Evolutionary conservation across 441 rosid genomes (phyloP), one percentile per base, ranked within the genome.

Genomic region (Pelargonium fulgidum): DNA sequence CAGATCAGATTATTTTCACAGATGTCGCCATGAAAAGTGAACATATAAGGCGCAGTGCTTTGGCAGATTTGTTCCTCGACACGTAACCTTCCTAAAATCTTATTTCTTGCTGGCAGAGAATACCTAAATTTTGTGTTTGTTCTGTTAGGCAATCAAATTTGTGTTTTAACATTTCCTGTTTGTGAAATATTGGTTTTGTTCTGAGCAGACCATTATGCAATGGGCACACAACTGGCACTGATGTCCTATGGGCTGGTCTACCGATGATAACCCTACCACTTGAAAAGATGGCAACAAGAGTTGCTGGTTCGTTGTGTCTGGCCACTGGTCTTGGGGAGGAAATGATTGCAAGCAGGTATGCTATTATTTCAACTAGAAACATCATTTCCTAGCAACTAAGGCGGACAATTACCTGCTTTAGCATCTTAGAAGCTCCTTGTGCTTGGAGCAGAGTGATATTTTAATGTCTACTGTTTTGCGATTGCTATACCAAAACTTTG

Each of bases 271-370:
- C 98, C 26, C 77, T 85, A 66, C 99, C 99, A 4, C 96, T 90
- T n/a, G 95, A 95, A 81, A 95, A 92, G 81, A 95, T 95, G 99
- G 99, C 98, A 59, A 90, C 99, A 8, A 82, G 99, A 75, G 99
- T 95, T 69, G 98, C 99, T 76, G 99, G 99, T 69, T 95, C 99
- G 41, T 86, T 95, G 54, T 95, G 97, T 76, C 86, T 87, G 54
- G 96, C 99, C 70, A 92, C 98, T 73, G 99, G 99, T 36, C 83
- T 95, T 9, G 99, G 98, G 59, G 98, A 90, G 6, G 99, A 92
- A 79, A 92, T 92, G 99, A 90, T 95, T 77, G 98, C 92, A 58
- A 87, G 76, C 75, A 87, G 91, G 99, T 95, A 68, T 44, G 74
- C 11, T 67, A 1, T 33, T 54, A 12, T 50, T 58, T 58, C 3